Evolutionary conservation across 139 green algal species (phyloP), one percentile per base, ranked within the genome.

Genomic region (Dunaliella sp.): DNA sequence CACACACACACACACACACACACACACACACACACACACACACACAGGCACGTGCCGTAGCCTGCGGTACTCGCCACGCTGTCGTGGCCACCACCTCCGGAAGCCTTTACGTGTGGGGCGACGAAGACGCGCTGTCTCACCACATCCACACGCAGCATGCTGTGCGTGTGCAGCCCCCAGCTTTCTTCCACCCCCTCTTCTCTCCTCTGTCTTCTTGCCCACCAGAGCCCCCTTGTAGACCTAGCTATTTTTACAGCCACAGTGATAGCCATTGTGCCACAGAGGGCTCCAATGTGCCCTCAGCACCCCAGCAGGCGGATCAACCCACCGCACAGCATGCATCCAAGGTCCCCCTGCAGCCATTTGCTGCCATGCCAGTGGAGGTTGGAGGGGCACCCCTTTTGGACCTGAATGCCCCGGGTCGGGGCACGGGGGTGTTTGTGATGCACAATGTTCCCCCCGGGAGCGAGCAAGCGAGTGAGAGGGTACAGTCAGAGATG

Each of bases 101-200:
- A 33, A 33, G 76, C n/a, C 76, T 81, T 30, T 81, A 38, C 76
- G 34, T 81, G 30, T 81, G 76, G 76, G 76, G 76, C n/a, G 76
- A 81, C n/a, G 31, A 38, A 81, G 31, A 33, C 30, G 34, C 76
- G 2, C 76, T 81, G 76, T 81, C 76, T 2, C 76, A 81, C 76
- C 76, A 81, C n/a, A 36, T 81, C 12, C n/a, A 33, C n/a, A 37
- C n/a, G 76, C 76, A 81, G 30, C 76, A 81, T 37, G 76, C 76
- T 28, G 12, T 16, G 48, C 48, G 48, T 65, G 48, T 65, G 48
- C 48, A 65, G 48, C n/a, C 76, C 76, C n/a, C n/a, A 22, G 25
- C n/a, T 2, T 2, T 31, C n/a, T 31, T n/a, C 30, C 76, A 24
- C 76, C 76, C 34, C n/a, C 76, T 37, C 30, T 34, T 38, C n/a